Evolutionary conservation across 2,329 filamentous ascomycete species (phyloP).

Genomic region (Arthrobotrys megalospora): DNA sequence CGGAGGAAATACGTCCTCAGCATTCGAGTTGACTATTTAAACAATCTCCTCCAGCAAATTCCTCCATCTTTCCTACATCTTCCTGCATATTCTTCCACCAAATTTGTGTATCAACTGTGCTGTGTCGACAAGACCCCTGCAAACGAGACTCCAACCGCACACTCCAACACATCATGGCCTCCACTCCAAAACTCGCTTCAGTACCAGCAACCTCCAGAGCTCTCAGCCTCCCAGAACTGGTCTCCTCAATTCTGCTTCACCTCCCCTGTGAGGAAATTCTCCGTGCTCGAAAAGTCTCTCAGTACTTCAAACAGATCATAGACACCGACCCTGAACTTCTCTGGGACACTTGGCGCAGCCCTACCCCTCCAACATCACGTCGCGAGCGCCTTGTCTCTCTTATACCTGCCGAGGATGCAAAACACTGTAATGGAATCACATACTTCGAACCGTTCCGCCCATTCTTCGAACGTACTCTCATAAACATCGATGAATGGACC

Average conservation of each 20-base stretch:
- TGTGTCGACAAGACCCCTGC: slow-evolving; percentile 1
- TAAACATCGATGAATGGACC: slow-evolving; percentile 57
- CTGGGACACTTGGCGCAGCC: slow-evolving; percentile 56
- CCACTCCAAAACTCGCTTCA: background rate
- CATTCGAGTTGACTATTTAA: background rate
- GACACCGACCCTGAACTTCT: slow-evolving; percentile 50
- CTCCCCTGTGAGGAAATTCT: slow-evolving; percentile 50
- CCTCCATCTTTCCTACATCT: background rate
- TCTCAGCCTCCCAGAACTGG: slow-evolving; percentile 47
- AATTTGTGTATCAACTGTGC: background rate
- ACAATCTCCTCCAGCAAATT: background rate
- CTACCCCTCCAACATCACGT: slow-evolving; percentile 36
- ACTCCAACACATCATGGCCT: slow-evolving; percentile 19
- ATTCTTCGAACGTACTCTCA: slow-evolving; percentile 54
- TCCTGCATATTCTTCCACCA: slow-evolving; percentile 3
- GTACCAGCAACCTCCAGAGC: background rate
- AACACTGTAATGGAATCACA: slow-evolving; percentile 1
- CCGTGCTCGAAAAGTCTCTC: slow-evolving; percentile 31
- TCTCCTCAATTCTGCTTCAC: slow-evolving; percentile 34
- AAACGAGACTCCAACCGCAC: background rate
- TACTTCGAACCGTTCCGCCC: slow-evolving; percentile 58
- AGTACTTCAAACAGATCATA: slow-evolving; percentile 34
- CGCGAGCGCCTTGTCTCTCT: slow-evolving; percentile 16
- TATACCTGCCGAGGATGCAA: slow-evolving; percentile 10
- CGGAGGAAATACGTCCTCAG: background rate